These are phyloP conservation scores for Aureobasidium musti DNA, from an alignment of 2,329 filamentous ascomycete species.

Conservation along the genomic window DNA sequence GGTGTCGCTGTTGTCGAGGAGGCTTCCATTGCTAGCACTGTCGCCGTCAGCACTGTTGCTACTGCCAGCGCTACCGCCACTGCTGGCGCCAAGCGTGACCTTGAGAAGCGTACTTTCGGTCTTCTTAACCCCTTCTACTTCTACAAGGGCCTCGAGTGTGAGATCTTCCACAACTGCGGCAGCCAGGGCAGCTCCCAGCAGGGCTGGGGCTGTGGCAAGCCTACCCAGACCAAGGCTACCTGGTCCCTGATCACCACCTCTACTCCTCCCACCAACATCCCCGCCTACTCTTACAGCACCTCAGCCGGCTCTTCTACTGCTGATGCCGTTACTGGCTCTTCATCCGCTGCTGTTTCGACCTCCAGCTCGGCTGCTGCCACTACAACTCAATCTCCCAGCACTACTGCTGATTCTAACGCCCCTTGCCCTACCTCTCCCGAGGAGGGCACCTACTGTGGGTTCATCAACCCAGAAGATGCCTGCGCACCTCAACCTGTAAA, in stretches of 20 bases:
- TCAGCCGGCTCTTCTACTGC: not conserved
- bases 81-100: conserved; percentile 22
- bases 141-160: conserved; percentile 26
- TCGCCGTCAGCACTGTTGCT: conserved; percentile 33
- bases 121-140: conserved; percentile 9
- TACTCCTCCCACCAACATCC: conserved; percentile 21
- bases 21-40: conserved; percentile 30
- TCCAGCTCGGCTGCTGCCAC: conserved; percentile 19
- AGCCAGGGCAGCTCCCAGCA: conserved; percentile 7
- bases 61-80: conserved; percentile 29
- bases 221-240: conserved; percentile 21
- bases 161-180: conserved; percentile 28
- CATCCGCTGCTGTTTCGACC: conserved; percentile 26
- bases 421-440: conserved; percentile 39
- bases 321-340: not conserved
- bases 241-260: conserved; percentile 29
- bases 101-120: conserved; percentile 25
- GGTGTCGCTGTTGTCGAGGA: conserved; percentile 28
- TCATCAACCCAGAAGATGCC: conserved; percentile 45
- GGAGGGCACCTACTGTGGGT: conserved; percentile 43
- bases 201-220: conserved; percentile 9
- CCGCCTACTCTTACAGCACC: conserved; percentile 25
- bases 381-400: conserved; percentile 14
- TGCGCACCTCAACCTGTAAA: conserved; percentile 39
- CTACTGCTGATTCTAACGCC: conserved; percentile 35